Base-by-base conservation (phyloP, 768 basidiomycete species). In the Leccinum subtestaceum region DNA sequence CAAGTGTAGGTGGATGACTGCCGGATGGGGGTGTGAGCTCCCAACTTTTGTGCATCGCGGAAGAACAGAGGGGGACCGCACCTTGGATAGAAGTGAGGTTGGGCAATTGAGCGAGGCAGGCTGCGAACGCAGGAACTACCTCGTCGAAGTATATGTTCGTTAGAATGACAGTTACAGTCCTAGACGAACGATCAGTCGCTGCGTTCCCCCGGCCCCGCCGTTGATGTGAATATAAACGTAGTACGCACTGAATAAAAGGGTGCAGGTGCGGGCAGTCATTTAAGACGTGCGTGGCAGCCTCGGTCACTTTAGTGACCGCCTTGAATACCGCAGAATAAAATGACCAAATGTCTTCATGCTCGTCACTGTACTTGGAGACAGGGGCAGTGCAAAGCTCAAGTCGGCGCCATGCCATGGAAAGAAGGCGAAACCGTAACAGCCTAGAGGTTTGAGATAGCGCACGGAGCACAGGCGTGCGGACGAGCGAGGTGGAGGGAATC, bases 21-120 rank as follows among this genome's bases (percentile, higher is more conserved):
- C 9, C 12, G 12, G 17, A 49, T 27, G 3, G 15, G 13, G 11
- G 15, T 15, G 19, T 45, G 43, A 19, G 43, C 43, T 25, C 47
- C 2, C 11, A 27, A 48, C 7, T 4, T 15, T 15, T 25, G 25
- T 48, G 19, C 43, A 43, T 19, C n/a, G n/a, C 43, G 10, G 12
- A 25, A 48, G 47, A 48, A 15, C n/a, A 27, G 15, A 48, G 8
- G 25, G 13, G 13, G 23, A 48, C 5, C 4, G 47, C 12, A 57
- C 66, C 48, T 56, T 67, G 60, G 10, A 60, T 53, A 17, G 49
- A n/a, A 5, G 55, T 21, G n/a, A 65, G 55, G 15, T 62, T 64
- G 29, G 62, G 55, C 3, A 55, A 7, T 7, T 25, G 48, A 1
- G 47, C 43, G 10, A 60, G 60, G 46, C 55, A 56, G 17, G 45